phyloP scores from a whole-genome alignment of 148 eudicot species.

The Dysphania ambrosioides region DNA sequence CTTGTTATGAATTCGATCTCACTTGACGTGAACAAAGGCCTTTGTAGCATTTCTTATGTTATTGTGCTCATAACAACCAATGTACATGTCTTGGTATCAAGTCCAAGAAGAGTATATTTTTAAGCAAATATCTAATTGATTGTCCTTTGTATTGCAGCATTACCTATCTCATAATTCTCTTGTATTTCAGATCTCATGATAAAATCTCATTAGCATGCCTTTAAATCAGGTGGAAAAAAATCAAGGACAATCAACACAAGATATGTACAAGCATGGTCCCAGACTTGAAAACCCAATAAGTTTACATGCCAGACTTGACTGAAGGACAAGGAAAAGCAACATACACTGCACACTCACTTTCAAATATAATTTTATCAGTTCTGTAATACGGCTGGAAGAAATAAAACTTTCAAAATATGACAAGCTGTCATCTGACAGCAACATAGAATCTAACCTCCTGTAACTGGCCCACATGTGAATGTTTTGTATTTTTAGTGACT shows the following conservation, averaged over 20 bases:
- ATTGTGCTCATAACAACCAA: no score
- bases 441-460: conserved; percentile 39
- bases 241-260: neutral
- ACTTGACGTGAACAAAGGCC: neutral
- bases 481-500: conserved; percentile 31
- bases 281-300: neutral
- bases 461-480: conserved; percentile 30
- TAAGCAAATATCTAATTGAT: no score
- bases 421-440: neutral
- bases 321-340: neutral
- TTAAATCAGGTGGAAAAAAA: neutral
- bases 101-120: no score
- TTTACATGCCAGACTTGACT: neutral
- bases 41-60: no score
- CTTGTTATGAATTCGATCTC: neutral
- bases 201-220: neutral
- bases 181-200: neutral
- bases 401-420: neutral
- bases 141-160: conserved; percentile 8
- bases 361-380: neutral
- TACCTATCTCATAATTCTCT: neutral
- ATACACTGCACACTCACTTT: neutral
- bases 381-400: neutral
- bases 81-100: no score
- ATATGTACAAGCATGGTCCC: neutral